phyloP scores from a whole-genome alignment of 805 yeast species.

The Vanderwaltozyma polyspora region DNA sequence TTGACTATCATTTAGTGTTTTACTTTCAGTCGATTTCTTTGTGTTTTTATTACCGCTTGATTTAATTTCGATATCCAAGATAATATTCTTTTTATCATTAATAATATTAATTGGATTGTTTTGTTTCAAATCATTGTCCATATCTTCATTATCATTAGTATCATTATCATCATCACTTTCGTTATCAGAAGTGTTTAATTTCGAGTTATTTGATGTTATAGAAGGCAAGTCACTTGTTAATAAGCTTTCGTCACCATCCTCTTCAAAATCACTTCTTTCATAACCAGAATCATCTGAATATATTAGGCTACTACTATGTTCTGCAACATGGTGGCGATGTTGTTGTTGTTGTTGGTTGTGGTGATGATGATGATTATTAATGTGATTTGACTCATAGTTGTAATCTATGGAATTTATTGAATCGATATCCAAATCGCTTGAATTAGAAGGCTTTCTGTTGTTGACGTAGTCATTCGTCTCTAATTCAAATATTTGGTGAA shows the following conservation, averaged over 20 bases:
- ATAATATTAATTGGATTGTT: neutral
- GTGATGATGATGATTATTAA: neutral
- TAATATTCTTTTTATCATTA: neutral
- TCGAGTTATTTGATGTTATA: constrained; percentile 3
- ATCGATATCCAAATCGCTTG: constrained; percentile 2
- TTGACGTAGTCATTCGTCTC: neutral
- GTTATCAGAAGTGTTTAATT: constrained; percentile 2
- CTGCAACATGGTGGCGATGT: too few species aligned
- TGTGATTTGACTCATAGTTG: neutral
- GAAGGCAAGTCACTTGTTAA: constrained; percentile 10
- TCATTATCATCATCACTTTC: neutral
- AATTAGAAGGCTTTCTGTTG: neutral
- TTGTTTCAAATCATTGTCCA: neutral
- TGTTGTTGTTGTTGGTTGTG: neutral
- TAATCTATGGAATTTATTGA: constrained; percentile 2
- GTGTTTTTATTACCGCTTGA: neutral
- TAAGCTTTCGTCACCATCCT: constrained; percentile 7
- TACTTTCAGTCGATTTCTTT: neutral
- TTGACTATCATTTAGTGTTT: neutral
- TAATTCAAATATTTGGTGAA: constrained; percentile 1
- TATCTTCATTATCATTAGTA: neutral
- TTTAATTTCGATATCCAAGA: neutral
- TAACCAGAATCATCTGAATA: constrained; percentile 10
- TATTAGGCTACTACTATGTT: too few species aligned
- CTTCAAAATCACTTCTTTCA: constrained; percentile 17